Evolutionary conservation across 2,329 filamentous ascomycete species (phyloP).

Genomic region (Fusarium oxysporum): DNA sequence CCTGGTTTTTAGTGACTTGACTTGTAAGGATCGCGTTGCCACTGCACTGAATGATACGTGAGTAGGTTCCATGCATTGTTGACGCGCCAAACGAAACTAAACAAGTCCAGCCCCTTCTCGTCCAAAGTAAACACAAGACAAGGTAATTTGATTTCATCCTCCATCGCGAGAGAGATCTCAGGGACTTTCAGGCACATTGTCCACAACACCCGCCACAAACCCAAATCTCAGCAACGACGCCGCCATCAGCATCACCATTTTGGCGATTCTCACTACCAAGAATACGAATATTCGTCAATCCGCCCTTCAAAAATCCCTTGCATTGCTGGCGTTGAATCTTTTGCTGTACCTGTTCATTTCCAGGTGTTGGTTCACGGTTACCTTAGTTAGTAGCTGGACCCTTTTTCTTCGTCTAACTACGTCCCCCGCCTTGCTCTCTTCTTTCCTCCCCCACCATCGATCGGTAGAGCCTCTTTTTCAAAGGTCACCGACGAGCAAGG

Average conservation of each 20-base stretch:
- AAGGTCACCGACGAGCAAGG: not conserved
- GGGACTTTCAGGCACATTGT: slow-evolving; percentile 5
- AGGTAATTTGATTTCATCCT: slow-evolving; percentile 3
- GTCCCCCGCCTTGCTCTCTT: slow-evolving; percentile 16
- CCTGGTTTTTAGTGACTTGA: not conserved
- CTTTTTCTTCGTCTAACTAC: slow-evolving; percentile 17
- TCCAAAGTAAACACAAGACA: slow-evolving; percentile 36
- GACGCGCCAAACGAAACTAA: slow-evolving; percentile 15
- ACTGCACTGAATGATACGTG: not conserved
- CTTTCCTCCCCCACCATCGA: slow-evolving; percentile 23
- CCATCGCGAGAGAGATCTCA: not conserved
- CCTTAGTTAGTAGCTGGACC: slow-evolving; percentile 5
- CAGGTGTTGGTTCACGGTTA: not conserved
- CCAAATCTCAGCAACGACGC: slow-evolving; percentile 2
- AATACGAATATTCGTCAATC: not conserved
- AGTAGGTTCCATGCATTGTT: not conserved
- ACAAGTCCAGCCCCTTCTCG: slow-evolving; percentile 17
- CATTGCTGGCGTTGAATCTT: slow-evolving; percentile 9
- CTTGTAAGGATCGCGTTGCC: not conserved
- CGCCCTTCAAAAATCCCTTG: slow-evolving; percentile 16
- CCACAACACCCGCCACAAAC: slow-evolving; percentile 29
- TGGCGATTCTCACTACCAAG: not conserved
- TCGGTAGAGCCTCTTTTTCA: slow-evolving; percentile 14
- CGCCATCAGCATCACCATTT: not conserved
- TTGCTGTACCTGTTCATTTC: slow-evolving; percentile 11